phyloP scores from a whole-genome alignment of 2,329 filamentous ascomycete genomes.

The Aspergillus calidoustus region DNA sequence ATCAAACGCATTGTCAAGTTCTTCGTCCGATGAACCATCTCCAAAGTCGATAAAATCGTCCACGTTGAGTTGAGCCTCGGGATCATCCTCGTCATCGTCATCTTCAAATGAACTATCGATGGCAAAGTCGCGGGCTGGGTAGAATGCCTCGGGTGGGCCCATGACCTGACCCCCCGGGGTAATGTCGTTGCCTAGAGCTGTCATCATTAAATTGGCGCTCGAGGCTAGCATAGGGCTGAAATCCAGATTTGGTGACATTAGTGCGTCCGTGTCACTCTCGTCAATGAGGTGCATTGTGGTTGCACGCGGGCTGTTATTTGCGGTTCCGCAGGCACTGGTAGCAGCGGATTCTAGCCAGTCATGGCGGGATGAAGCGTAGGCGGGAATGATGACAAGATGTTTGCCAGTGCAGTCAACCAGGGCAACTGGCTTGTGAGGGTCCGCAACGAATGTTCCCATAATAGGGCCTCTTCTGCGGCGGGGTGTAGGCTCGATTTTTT shows the following conservation, averaged over 20 bases:
- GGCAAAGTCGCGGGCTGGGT: slow-evolving; percentile 63
- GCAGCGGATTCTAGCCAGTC: slow-evolving; percentile 51
- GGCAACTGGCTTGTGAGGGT: slow-evolving; percentile 54
- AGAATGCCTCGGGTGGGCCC: slow-evolving; percentile 76
- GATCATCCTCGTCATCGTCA: slow-evolving; percentile 68
- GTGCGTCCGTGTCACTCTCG: slow-evolving; percentile 51
- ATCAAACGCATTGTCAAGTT: slow-evolving; percentile 59
- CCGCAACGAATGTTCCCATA: slow-evolving; percentile 53
- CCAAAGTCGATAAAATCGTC: slow-evolving; percentile 75
- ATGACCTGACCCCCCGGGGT: slow-evolving; percentile 64
- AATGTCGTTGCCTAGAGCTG: slow-evolving; percentile 63
- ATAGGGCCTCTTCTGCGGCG: slow-evolving; percentile 51
- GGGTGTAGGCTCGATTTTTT: slow-evolving; percentile 35
- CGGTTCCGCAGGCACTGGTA: slow-evolving; percentile 47
- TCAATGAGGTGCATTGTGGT: slow-evolving; percentile 46
- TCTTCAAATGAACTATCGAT: slow-evolving; percentile 64
- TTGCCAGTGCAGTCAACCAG: slow-evolving; percentile 54
- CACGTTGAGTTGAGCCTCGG: slow-evolving; percentile 65
- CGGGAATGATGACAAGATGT: slow-evolving; percentile 53
- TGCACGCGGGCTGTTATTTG: slow-evolving; percentile 48
- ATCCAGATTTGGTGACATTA: slow-evolving; percentile 42
- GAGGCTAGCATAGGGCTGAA: slow-evolving; percentile 66
- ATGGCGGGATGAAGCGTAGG: slow-evolving; percentile 52
- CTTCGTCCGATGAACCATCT: slow-evolving; percentile 62
- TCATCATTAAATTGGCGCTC: slow-evolving; percentile 77